Conservation (phyloP, 169 alveolate species). For the Plasmodium billcollinsi region DNA sequence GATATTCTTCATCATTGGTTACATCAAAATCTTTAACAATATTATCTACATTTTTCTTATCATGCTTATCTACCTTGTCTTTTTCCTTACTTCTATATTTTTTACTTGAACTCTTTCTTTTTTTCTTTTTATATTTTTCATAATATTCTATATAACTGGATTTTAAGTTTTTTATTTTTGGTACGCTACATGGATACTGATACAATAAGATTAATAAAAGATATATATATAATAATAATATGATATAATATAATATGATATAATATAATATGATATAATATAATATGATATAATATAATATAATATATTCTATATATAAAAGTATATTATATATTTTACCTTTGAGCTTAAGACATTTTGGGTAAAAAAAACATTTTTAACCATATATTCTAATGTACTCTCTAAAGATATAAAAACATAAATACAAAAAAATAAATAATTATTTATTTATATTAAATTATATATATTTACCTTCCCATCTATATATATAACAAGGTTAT, state of each 20-base stretch:
- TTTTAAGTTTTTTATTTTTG: conserved; percentile 66
- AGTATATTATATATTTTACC: conserved; percentile 22
- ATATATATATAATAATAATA: background rate
- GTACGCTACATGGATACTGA: conserved; percentile 76
- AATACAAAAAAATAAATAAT: background rate
- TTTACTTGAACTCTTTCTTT: conserved; percentile 33
- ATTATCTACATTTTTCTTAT: conserved; percentile 33
- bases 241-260: background rate
- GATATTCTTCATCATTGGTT: conserved; percentile 72
- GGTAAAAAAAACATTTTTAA: conserved; percentile 58
- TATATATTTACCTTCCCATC: background rate
- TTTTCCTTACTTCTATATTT: conserved; percentile 34
- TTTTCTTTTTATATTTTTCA: conserved; percentile 50
- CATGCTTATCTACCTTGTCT: conserved; percentile 11
- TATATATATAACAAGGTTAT: background rate
- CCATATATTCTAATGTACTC: conserved; percentile 75
- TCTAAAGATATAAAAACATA: conserved; percentile 15
- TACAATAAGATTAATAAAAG: background rate
- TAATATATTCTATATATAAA: background rate
- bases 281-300: background rate
- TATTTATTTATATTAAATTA: background rate
- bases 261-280: background rate
- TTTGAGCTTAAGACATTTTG: conserved; percentile 55
- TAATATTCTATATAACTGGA: conserved; percentile 74
- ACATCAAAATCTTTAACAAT: conserved; percentile 30